A percentile compares a stretch with the other conserved stretches of the same genome.
Evolutionary conservation across 2,329 filamentous ascomycete genomes (phyloP).

Genomic region (Xylogone sp.): DNA sequence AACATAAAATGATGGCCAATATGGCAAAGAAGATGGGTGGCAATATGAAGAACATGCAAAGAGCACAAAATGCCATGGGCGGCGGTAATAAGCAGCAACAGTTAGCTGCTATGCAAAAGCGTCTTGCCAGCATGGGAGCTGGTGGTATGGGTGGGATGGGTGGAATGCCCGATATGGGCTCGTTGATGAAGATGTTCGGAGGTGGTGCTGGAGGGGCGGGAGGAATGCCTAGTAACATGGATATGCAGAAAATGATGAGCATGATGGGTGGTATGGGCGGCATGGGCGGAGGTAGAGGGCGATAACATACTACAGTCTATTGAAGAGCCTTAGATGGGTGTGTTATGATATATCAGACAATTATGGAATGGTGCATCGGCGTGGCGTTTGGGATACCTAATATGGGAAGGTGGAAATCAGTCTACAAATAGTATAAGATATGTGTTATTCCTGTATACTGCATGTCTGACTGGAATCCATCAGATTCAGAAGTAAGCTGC

Average conservation of each 20-base stretch:
- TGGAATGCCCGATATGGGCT: constrained; percentile 77
- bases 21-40: constrained; percentile 99
- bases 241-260: constrained; percentile 77
- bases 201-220: constrained; percentile 53
- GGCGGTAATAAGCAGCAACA: constrained; percentile 91
- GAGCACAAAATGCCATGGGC: constrained; percentile 84
- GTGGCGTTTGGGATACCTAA: background rate
- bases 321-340: background rate
- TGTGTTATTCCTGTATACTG: too few species aligned
- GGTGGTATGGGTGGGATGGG: constrained; percentile 49
- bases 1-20: constrained; percentile 97
- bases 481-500: too few species aligned
- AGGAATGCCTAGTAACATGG: constrained; percentile 53
- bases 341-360: background rate
- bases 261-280: constrained; percentile 52
- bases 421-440: too few species aligned
- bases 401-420: background rate
- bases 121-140: constrained; percentile 85
- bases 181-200: constrained; percentile 89
- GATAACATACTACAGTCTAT: constrained; percentile 8
- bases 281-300: constrained; percentile 24
- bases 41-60: constrained; percentile 93
- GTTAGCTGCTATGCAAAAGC: constrained; percentile 95
- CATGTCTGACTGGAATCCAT: too few species aligned
- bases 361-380: background rate